Conservation (phyloP, 257 asterid species). For the Fraxinus americana region DNA sequence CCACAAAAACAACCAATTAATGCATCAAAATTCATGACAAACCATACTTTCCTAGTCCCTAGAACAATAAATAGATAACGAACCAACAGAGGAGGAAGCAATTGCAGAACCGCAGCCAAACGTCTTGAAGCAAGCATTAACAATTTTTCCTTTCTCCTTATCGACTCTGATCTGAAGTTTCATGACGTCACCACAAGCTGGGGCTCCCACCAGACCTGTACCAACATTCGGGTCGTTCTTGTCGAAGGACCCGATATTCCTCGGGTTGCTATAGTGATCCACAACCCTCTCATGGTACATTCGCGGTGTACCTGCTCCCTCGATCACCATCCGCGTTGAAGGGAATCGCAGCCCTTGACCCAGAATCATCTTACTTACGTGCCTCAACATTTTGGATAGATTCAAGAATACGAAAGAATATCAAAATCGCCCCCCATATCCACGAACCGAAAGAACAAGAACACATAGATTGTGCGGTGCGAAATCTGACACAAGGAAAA, state of each 20-base stretch:
- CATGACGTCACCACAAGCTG: conserved; percentile 98
- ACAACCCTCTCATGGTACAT: conserved; percentile 93
- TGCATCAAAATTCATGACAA: not conserved
- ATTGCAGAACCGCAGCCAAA: conserved; percentile 96
- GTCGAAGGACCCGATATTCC: conserved; percentile 91
- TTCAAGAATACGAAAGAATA: no score
- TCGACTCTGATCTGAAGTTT: conserved; percentile 88
- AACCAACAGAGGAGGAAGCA: conserved; percentile 94
- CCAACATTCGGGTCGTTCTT: conserved; percentile 79
- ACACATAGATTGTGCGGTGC: no score
- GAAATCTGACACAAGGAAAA: no score
- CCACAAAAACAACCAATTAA: not conserved
- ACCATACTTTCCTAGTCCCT: not conserved
- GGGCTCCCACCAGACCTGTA: conserved; percentile 98
- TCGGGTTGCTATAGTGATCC: conserved; percentile 91
- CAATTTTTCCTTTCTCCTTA: conserved; percentile 69
- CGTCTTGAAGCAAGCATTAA: conserved; percentile 89
- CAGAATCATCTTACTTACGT: conserved; percentile 36
- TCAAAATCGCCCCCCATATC: no score
- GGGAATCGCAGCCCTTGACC: conserved; percentile 37
- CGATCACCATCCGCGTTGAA: conserved; percentile 28
- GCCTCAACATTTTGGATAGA: conserved; percentile 58
- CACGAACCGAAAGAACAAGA: no score
- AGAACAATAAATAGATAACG: conserved; percentile 13
- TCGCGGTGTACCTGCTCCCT: conserved; percentile 34